These are phyloP conservation scores for Harringtonia aguacate DNA, from an alignment of 2,329 filamentous ascomycete genomes.

Conservation along the genomic window DNA sequence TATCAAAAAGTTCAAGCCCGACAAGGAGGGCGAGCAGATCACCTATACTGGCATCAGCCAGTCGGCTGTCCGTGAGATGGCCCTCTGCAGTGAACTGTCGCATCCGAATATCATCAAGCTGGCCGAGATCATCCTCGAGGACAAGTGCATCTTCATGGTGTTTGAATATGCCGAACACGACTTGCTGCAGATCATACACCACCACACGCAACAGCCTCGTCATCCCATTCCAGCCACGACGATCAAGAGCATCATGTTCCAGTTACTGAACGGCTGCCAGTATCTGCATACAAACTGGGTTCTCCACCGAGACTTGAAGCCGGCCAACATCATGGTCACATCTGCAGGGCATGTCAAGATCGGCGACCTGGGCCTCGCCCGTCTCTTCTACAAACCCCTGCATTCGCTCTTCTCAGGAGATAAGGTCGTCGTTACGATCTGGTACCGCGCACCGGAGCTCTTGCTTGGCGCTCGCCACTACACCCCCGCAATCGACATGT, in stretches of 20 bases:
- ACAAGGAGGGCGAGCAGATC: slow-evolving; percentile 91
- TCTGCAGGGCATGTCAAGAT: slow-evolving; percentile 85
- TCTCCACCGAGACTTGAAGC: slow-evolving; percentile 90
- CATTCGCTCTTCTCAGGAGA: slow-evolving; percentile 88
- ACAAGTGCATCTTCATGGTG: slow-evolving; percentile 99
- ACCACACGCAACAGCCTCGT: slow-evolving; percentile 81
- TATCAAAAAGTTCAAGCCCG: slow-evolving; percentile 99
- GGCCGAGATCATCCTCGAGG: slow-evolving; percentile 91
- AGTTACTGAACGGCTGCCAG: slow-evolving; percentile 86
- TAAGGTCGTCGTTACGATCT: slow-evolving; percentile 98
- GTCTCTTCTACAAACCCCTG: slow-evolving; percentile 87
- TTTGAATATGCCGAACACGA: slow-evolving; percentile 99
- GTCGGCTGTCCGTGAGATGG: slow-evolving; percentile 95
- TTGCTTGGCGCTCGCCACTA: slow-evolving; percentile 91
- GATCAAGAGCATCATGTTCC: slow-evolving; percentile 90
- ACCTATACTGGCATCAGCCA: slow-evolving; percentile 97
- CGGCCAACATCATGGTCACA: slow-evolving; percentile 98
- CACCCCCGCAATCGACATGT: slow-evolving; percentile 92
- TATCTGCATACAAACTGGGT: slow-evolving; percentile 98
- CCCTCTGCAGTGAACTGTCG: slow-evolving; percentile 81
- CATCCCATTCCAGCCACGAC: slow-evolving; percentile 81
- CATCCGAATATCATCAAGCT: slow-evolving; percentile 86
- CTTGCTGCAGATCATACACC: slow-evolving; percentile 93
- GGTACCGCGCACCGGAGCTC: slow-evolving; percentile 93
- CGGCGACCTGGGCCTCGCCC: slow-evolving; percentile 83